Conservation (phyloP, 169 alveolate species). For the Plasmodium coatneyi region DNA sequence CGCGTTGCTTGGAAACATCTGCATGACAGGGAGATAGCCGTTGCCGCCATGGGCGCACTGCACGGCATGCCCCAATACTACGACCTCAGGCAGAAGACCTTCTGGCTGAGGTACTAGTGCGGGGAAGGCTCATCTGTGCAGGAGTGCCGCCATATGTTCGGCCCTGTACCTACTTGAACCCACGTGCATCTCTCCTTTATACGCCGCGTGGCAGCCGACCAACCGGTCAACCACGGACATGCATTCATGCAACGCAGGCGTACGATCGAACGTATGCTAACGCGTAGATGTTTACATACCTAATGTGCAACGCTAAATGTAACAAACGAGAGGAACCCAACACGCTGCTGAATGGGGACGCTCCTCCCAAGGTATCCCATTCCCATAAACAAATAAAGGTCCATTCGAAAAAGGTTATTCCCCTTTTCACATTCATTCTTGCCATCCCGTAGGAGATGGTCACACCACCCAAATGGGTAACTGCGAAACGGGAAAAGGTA, state of each 20-base stretch:
- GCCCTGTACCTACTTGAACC: background rate
- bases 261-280: too few relatives aligned
- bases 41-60: constrained; percentile 86
- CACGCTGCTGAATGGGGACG: too few relatives aligned
- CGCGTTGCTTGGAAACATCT: constrained; percentile 90
- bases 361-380: too few relatives aligned
- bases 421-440: background rate
- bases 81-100: constrained; percentile 85
- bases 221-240: background rate
- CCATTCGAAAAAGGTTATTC: too few relatives aligned
- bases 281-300: too few relatives aligned
- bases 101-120: constrained; percentile 85
- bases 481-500: background rate
- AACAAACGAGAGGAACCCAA: too few relatives aligned
- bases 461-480: background rate
- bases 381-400: too few relatives aligned
- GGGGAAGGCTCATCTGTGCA: background rate
- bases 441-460: background rate
- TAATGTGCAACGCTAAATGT: too few relatives aligned
- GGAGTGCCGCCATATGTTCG: too few relatives aligned
- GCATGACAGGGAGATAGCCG: constrained; percentile 87
- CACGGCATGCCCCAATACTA: constrained; percentile 86
- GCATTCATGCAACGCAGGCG: too few relatives aligned
- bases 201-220: background rate
- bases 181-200: background rate